These are phyloP conservation scores for Metschnikowia aberdeeniae DNA, from an alignment of 805 yeast genomes.

Conservation along the genomic window DNA sequence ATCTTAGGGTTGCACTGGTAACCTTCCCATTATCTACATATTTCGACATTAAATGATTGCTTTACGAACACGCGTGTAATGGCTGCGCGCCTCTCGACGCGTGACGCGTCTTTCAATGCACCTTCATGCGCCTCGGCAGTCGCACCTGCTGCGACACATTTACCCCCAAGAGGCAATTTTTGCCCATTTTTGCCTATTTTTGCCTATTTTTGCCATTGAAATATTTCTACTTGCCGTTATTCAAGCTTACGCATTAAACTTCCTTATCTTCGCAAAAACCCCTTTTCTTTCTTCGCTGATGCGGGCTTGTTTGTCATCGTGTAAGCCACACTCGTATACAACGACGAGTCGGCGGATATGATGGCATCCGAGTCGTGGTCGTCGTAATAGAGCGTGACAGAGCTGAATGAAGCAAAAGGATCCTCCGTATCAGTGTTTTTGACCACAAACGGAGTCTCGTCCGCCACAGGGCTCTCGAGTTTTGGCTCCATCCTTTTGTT, in stretches of 20 bases:
- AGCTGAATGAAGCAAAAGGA: slow-evolving; percentile 81
- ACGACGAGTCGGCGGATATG: slow-evolving; percentile 40
- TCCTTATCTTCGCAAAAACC: slow-evolving; percentile 32
- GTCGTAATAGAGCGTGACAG: slow-evolving; percentile 79
- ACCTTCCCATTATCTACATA: neutral
- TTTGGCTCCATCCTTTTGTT: slow-evolving; percentile 18
- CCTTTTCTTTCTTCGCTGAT: slow-evolving; percentile 22
- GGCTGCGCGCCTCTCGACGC: neutral
- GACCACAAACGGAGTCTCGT: slow-evolving; percentile 7
- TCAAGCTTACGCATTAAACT: no score
- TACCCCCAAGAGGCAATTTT: neutral
- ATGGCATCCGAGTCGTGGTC: slow-evolving; percentile 44
- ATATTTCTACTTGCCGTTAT: no score
- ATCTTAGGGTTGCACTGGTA: no score
- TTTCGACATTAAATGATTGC: slow-evolving; percentile 9
- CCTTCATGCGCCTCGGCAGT: neutral
- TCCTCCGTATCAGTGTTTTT: slow-evolving; percentile 41
- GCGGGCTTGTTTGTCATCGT: slow-evolving; percentile 38
- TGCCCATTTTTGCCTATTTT: neutral
- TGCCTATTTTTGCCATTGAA: no score
- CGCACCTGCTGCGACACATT: no score
- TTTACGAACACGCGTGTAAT: neutral
- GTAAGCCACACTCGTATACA: slow-evolving; percentile 55
- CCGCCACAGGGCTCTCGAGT: slow-evolving; percentile 32
- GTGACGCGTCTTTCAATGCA: neutral